These are phyloP conservation scores for Diddensiella caesifluorescens DNA, from an alignment of 805 yeast genomes.

Conservation along the genomic window DNA sequence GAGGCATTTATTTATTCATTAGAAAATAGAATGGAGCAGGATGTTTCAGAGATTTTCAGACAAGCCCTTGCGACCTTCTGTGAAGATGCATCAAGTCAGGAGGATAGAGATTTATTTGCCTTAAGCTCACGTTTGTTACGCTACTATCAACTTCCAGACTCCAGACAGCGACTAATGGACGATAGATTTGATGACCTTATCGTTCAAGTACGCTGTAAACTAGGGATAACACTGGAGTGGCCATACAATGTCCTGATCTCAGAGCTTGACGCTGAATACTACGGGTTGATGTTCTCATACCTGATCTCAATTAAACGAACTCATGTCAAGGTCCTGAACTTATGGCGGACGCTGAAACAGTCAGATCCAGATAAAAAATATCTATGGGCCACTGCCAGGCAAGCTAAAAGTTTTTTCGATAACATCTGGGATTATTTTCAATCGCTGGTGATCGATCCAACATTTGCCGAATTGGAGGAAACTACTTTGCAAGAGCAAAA, in stretches of 20 bases:
- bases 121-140: conserved; percentile 1
- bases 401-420: conserved; percentile 16
- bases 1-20: too few relatives aligned
- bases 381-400: conserved; percentile 8
- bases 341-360: conserved; percentile 9
- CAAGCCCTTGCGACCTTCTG: conserved; percentile 9
- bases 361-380: background rate
- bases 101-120: conserved; percentile 8
- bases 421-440: conserved; percentile 20
- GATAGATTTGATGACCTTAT: conserved; percentile 21
- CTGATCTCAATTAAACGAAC: conserved; percentile 10
- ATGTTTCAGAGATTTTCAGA: too few relatives aligned
- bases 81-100: conserved; percentile 10
- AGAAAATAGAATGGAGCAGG: too few relatives aligned
- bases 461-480: conserved; percentile 11
- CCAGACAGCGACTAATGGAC: conserved; percentile 4
- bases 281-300: conserved; percentile 14
- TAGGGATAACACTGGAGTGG: conserved; percentile 20
- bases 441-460: conserved; percentile 11
- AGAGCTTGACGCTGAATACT: conserved; percentile 3
- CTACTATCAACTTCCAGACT: conserved; percentile 1
- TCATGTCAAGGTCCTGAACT: conserved; percentile 5
- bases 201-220: conserved; percentile 12
- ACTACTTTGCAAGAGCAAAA: conserved; percentile 5
- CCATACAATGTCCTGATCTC: conserved; percentile 21